Evolutionary conservation across 225 moss, liverwort and hornwort genomes (phyloP).

Genomic region (Ulota crispa): DNA sequence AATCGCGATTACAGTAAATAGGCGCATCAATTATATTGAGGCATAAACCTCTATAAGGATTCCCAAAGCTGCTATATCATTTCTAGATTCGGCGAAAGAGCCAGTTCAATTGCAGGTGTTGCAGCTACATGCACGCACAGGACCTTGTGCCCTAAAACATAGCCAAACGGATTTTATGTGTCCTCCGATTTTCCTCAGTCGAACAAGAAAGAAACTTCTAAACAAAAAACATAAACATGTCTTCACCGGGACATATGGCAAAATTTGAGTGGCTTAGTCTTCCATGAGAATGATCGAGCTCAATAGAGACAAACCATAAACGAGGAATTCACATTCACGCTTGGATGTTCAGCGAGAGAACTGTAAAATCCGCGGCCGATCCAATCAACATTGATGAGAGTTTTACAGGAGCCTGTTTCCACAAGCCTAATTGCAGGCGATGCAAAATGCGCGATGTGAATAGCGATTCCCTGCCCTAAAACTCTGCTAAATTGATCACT

Average conservation of each 20-base stretch:
- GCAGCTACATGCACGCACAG: not conserved
- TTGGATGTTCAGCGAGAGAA: not conserved
- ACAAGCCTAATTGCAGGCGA: not conserved
- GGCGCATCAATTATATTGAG: not conserved
- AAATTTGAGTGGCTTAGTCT: not conserved
- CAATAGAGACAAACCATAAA: not conserved
- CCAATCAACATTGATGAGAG: constrained; percentile 13
- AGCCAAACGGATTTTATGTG: not conserved
- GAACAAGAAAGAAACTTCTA: not conserved
- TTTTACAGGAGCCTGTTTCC: not conserved
- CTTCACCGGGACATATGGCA: not conserved
- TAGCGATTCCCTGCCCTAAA: constrained; percentile 3
- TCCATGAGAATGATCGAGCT: not conserved
- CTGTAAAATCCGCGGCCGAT: not conserved
- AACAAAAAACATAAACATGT: not conserved
- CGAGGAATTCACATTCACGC: not conserved
- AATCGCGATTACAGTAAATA: not conserved
- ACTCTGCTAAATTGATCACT: constrained; percentile 11
- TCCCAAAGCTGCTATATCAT: not conserved
- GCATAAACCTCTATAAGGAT: not conserved
- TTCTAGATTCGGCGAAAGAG: not conserved
- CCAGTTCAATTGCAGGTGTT: not conserved
- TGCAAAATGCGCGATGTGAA: constrained; percentile 4
- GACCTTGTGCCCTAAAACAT: constrained; percentile 13
- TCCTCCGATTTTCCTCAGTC: not conserved